A percentile compares a stretch with the other conserved stretches of the same genome.
Evolutionary conservation across 1,139 yeast genomes (phyloP).

Genomic region (Geotrichum fermentans): DNA sequence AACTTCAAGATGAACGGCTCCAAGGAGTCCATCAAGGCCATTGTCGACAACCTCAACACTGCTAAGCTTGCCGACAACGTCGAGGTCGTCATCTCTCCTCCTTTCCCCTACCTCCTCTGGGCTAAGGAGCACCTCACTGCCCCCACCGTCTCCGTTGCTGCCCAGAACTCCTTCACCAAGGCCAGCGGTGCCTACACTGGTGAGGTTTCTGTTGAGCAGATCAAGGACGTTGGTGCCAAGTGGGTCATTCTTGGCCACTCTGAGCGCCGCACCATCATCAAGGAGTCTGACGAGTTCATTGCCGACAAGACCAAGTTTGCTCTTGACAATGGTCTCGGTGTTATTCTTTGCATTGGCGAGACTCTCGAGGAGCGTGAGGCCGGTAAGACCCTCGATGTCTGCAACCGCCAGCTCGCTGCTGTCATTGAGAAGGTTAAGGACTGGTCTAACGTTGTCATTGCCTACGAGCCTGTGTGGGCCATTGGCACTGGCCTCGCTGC

Average conservation of each 20-base stretch:
- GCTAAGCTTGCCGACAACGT: constrained; percentile 63
- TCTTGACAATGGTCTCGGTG: constrained; percentile 78
- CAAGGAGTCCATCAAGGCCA: constrained; percentile 73
- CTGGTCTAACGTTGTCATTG: constrained; percentile 91
- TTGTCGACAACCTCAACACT: constrained; percentile 75
- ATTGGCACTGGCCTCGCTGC: constrained; percentile 99
- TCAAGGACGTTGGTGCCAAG: constrained; percentile 85
- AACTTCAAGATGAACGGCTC: constrained; percentile 99
- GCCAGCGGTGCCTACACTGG: constrained; percentile 97
- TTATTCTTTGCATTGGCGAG: constrained; percentile 96
- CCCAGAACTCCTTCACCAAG: constrained; percentile 86
- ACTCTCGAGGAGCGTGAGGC: constrained; percentile 92
- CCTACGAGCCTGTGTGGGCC: constrained; percentile 99
- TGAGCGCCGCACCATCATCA: constrained; percentile 92
- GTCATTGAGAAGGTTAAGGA: constrained; percentile 77
- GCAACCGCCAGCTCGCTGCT: constrained; percentile 86
- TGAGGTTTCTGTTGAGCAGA: constrained; percentile 83
- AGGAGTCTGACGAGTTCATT: constrained; percentile 84
- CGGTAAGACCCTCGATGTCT: constrained; percentile 77
- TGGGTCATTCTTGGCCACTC: constrained; percentile 99
- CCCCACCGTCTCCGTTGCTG: constrained; percentile 70
- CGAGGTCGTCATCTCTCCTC: constrained; percentile 94
- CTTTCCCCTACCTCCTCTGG: constrained; percentile 82
- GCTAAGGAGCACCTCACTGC: constrained; percentile 68
- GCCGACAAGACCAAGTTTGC: constrained; percentile 96